Percentiles rank a stretch among this genome's conserved stretches.
Conservation (phyloP, 2,329 filamentous ascomycete genomes). For the Paracamarosporium sp. region DNA sequence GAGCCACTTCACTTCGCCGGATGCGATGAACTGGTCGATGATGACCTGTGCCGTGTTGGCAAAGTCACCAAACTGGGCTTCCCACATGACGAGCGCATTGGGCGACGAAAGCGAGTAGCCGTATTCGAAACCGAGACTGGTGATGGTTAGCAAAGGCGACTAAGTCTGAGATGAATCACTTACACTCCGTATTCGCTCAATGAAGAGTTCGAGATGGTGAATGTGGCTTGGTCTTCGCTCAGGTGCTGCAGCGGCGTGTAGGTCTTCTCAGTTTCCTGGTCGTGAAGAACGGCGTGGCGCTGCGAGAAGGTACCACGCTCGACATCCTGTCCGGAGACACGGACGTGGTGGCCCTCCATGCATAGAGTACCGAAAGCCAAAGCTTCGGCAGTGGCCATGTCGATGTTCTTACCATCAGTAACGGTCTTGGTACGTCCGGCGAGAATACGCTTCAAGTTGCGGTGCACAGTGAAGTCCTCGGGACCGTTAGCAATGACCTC, state of each 20-base stretch:
- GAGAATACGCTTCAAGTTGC: slow-evolving; percentile 97
- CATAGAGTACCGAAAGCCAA: slow-evolving; percentile 92
- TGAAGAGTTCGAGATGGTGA: slow-evolving; percentile 97
- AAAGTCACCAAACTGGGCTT: slow-evolving; percentile 99
- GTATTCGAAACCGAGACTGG: slow-evolving; percentile 92
- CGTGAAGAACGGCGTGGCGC: slow-evolving; percentile 94
- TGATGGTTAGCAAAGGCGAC: slow-evolving; percentile 26
- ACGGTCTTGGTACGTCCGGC: slow-evolving; percentile 89
- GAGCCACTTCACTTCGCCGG: slow-evolving; percentile 98
- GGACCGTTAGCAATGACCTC: slow-evolving; percentile 79
- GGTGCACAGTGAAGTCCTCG: slow-evolving; percentile 87
- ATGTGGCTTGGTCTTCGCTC: slow-evolving; percentile 89
- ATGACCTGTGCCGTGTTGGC: slow-evolving; percentile 99
- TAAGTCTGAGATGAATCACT: slow-evolving; percentile 34
- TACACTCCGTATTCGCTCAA: slow-evolving; percentile 73
- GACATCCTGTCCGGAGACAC: slow-evolving; percentile 97
- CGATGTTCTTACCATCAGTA: slow-evolving; percentile 89
- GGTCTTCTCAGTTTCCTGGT: slow-evolving; percentile 91
- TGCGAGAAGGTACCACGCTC: slow-evolving; percentile 99
- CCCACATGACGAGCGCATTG: slow-evolving; percentile 98
- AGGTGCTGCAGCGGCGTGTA: slow-evolving; percentile 93
- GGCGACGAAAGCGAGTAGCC: slow-evolving; percentile 97
- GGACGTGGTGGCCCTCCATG: slow-evolving; percentile 93
- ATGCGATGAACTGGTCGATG: slow-evolving; percentile 98
- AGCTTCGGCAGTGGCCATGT: slow-evolving; percentile 97